phyloP scores from a whole-genome alignment of 2,329 filamentous ascomycete genomes.

The Monosporascus sp. region DNA sequence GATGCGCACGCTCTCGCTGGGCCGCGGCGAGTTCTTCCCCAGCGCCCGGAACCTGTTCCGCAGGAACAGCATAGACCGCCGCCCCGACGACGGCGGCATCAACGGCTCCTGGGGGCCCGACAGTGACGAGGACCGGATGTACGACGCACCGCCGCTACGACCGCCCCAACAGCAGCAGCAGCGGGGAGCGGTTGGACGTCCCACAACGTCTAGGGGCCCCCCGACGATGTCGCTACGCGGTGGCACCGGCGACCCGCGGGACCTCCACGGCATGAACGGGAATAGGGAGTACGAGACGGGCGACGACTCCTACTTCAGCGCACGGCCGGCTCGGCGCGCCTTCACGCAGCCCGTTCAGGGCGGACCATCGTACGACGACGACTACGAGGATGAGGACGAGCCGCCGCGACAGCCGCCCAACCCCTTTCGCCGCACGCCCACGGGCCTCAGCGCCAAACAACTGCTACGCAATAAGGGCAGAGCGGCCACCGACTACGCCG shows the following conservation, averaged over 20 bases:
- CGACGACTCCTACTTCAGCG: slow-evolving; percentile 54
- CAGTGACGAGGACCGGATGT: slow-evolving; percentile 31
- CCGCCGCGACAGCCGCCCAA: slow-evolving; percentile 8
- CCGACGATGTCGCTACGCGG: slow-evolving; percentile 24
- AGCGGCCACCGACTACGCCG: slow-evolving; percentile 43
- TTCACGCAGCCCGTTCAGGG: slow-evolving; percentile 18
- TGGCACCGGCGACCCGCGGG: slow-evolving; percentile 24
- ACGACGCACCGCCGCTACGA: slow-evolving; percentile 14
- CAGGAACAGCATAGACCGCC: slow-evolving; percentile 34
- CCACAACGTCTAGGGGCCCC: slow-evolving; percentile 4
- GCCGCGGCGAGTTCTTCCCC: slow-evolving; percentile 45
- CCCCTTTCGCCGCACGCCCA: slow-evolving; percentile 65
- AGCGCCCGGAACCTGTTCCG: slow-evolving; percentile 36
- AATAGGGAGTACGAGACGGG: slow-evolving; percentile 45
- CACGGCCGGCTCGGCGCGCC: slow-evolving; percentile 28
- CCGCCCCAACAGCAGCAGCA: slow-evolving; percentile 3
- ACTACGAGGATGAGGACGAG: slow-evolving; percentile 2
- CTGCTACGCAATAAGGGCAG: slow-evolving; percentile 43
- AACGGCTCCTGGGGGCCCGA: slow-evolving; percentile 49
- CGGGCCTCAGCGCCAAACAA: slow-evolving; percentile 60
- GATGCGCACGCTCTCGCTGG: slow-evolving; percentile 57
- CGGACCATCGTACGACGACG: slow-evolving; percentile 7
- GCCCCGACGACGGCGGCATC: slow-evolving; percentile 46
- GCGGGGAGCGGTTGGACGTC: slow-evolving; percentile 1
- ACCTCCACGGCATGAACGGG: slow-evolving; percentile 25